phyloP scores from a whole-genome alignment of 2,329 filamentous ascomycete genomes.

The Stemphylium beticola region DNA sequence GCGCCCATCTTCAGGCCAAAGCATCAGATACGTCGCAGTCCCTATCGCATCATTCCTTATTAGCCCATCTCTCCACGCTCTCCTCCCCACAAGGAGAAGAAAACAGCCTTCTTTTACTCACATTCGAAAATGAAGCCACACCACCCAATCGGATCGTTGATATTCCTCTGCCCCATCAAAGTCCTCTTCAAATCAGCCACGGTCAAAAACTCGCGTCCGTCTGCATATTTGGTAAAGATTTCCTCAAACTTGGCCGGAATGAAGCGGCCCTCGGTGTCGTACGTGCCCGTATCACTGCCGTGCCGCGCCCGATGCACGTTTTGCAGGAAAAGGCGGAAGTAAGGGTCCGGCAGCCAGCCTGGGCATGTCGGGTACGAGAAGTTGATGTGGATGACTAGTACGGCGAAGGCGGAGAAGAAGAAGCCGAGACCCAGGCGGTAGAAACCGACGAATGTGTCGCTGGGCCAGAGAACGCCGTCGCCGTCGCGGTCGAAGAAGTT shows the following conservation, averaged over 20 bases:
- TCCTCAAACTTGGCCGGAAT: conserved; percentile 57
- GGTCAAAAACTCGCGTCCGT: conserved; percentile 49
- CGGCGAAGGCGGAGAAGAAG: conserved; percentile 52
- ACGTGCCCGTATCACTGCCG: conserved; percentile 52
- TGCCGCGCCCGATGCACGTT: conserved; percentile 54
- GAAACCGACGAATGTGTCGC: conserved; percentile 58
- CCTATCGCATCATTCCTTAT: conserved; percentile 32
- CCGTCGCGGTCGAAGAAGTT: conserved; percentile 60
- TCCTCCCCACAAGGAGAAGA: no score
- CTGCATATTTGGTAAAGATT: conserved; percentile 55
- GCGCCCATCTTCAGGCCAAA: conserved; percentile 62
- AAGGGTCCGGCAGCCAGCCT: conserved; percentile 53
- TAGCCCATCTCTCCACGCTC: neutral
- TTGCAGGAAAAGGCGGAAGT: conserved; percentile 51
- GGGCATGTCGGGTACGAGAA: conserved; percentile 58
- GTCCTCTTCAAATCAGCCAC: conserved; percentile 48
- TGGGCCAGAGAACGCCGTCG: conserved; percentile 61
- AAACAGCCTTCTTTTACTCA: conserved; percentile 17
- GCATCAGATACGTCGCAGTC: conserved; percentile 59
- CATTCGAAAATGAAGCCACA: conserved; percentile 54
- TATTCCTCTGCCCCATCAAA: conserved; percentile 51
- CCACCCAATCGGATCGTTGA: conserved; percentile 55
- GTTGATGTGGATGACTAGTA: conserved; percentile 57
- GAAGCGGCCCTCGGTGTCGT: conserved; percentile 55
- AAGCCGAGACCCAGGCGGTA: conserved; percentile 54